Evolutionary conservation across 495 filamentous ascomycete genomes (phyloP).

Genomic region (Penicillium malachiteum): DNA sequence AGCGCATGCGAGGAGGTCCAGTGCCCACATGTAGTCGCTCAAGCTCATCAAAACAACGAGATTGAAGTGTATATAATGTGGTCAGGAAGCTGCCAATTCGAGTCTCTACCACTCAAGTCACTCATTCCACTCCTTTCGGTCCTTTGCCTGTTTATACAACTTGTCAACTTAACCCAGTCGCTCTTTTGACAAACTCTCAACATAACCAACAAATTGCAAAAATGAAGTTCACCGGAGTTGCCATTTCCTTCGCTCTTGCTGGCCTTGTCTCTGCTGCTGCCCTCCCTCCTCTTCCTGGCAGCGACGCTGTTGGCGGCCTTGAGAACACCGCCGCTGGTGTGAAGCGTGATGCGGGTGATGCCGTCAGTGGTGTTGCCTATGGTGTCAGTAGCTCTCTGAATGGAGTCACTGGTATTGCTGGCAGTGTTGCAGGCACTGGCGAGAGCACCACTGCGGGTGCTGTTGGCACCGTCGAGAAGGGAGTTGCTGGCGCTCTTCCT

Average conservation of each 20-base stretch:
- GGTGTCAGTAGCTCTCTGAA: constrained; percentile 14
- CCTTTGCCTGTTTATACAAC: constrained; percentile 14
- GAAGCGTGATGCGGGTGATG: constrained; percentile 5
- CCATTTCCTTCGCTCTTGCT: constrained; percentile 21
- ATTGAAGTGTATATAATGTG: constrained; percentile 25
- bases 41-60: constrained; percentile 15
- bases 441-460: constrained; percentile 15
- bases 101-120: constrained; percentile 13
- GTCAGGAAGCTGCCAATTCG: neutral
- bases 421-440: constrained; percentile 19
- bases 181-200: constrained; percentile 23
- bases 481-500: constrained; percentile 1
- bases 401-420: constrained; percentile 14
- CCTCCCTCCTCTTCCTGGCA: constrained; percentile 11
- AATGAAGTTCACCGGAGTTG: constrained; percentile 49
- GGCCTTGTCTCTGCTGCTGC: constrained; percentile 17
- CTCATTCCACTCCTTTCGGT: constrained; percentile 28
- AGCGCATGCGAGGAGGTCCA: constrained; percentile 19
- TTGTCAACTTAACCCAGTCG: constrained; percentile 16
- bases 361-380: constrained; percentile 1
- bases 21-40: constrained; percentile 4
- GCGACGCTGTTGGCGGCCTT: constrained; percentile 4
- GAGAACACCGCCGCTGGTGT: neutral
- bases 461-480: constrained; percentile 16
- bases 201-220: constrained; percentile 13